Evolutionary conservation across 371 early-diverging fungal species (phyloP), one percentile per base, ranked within the genome.

Genomic region (Mortierella sp.): DNA sequence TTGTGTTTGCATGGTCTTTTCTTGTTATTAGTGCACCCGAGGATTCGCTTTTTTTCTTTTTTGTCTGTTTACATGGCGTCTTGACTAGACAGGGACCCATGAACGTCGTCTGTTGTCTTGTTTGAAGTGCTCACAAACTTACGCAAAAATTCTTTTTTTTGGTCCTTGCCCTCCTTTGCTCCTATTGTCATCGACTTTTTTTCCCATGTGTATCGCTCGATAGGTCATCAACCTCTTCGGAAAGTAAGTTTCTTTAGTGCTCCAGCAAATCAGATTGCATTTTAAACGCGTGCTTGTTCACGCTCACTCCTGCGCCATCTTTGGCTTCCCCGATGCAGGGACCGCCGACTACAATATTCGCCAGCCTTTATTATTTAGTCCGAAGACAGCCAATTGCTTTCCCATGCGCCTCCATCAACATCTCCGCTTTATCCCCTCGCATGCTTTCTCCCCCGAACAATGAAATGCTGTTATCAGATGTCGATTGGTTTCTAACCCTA

Each of bases 151-250:
- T 58, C 16, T 29, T 14, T 8, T 1, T 50, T 50, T 10, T 29
- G 24, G 10, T 55, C 29, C 26, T 55, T 31, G 26, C n/a, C 16
- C 48, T n/a, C 3, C 13, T 19, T 39, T 39, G 13, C 10, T 9
- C 47, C 45, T 45, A 34, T 44, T 47, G 31, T 34, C 47, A 2
- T 66, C 13, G 34, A 22, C 37, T 19, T 5, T 61, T 11, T 44
- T 41, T 44, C 66, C 31, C 66, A 31, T 66, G 66, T 66, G 45
- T 22, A 31, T 37, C 37, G 37, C 22, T 47, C 66, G 31, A 66
- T 73, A 79, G 76, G 73, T 79, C 26, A 39, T 79, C 68, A 77
- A 79, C 58, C 34, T 79, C 64, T 61, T 68, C 40, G 80, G 77
- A 66, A 79, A 81, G 74, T 77, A 77, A 61, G 74, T 73, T 77